phyloP scores from a whole-genome alignment of 2,329 filamentous ascomycete species.

The Ramularia collo-cygni region DNA sequence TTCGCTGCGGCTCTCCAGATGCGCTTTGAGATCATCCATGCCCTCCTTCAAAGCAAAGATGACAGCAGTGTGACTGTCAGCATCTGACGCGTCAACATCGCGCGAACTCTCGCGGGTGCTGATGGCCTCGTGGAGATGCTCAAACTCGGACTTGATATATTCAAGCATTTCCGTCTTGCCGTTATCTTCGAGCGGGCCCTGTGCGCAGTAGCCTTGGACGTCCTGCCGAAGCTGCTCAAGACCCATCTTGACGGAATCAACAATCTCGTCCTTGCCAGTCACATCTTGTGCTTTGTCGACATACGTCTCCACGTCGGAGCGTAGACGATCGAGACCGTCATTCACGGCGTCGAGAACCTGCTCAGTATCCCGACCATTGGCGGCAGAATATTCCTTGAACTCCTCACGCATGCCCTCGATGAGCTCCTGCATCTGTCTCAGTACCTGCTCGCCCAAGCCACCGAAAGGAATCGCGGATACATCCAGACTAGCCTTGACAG shows the following conservation, averaged over 20 bases:
- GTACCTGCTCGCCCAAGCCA: constrained; percentile 52
- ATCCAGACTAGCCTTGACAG: constrained; percentile 51
- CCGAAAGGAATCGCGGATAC: constrained; percentile 47
- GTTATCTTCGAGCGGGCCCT: constrained; percentile 38
- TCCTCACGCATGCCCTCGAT: constrained; percentile 56
- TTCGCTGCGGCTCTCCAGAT: constrained; percentile 17
- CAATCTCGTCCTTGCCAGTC: constrained; percentile 68
- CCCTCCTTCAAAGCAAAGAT: constrained; percentile 28
- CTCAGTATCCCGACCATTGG: constrained; percentile 74
- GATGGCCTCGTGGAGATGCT: constrained; percentile 54
- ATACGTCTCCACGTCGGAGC: constrained; percentile 72
- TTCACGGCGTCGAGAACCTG: constrained; percentile 83
- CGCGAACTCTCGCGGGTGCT: constrained; percentile 31
- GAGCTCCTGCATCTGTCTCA: constrained; percentile 52
- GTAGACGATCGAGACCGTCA: constrained; percentile 75
- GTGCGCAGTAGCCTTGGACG: constrained; percentile 47
- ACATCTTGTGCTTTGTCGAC: constrained; percentile 65
- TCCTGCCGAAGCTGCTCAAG: constrained; percentile 59
- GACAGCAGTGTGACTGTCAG: constrained; percentile 23
- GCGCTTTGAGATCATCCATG: constrained; percentile 26
- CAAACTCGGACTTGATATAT: constrained; percentile 52
- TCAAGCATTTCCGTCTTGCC: constrained; percentile 41
- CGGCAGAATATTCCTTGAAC: constrained; percentile 72
- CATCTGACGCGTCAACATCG: constrained; percentile 19
- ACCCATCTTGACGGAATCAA: constrained; percentile 59